phyloP scores from a whole-genome alignment of 108 stramenopile species.

The Asterionellopsis glacialis region DNA sequence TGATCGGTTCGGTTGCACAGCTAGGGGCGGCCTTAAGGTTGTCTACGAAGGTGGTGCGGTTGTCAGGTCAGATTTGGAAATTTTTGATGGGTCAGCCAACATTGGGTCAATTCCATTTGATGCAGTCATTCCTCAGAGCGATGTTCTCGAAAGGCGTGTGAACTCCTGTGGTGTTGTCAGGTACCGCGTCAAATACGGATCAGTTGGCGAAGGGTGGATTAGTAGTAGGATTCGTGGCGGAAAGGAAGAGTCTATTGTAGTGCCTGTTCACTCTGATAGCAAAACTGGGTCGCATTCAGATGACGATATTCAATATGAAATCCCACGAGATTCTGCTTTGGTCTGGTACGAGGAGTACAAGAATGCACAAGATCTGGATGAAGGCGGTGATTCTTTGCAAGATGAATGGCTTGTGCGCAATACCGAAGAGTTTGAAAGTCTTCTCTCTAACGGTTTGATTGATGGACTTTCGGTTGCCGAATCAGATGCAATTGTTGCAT shows the following conservation, averaged over 20 bases:
- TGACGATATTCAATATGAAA: constrained; percentile 14
- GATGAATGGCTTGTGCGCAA: constrained; percentile 7
- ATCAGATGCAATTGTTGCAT: constrained; percentile 55
- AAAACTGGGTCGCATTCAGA: no score
- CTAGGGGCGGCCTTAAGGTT: constrained; percentile 60
- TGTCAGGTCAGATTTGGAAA: constrained; percentile 77
- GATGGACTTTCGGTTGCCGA: constrained; percentile 32
- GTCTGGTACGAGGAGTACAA: constrained; percentile 44
- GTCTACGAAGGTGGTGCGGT: constrained; percentile 76
- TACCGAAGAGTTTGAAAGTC: constrained; percentile 43
- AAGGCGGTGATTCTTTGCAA: background rate
- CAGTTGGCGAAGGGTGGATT: constrained; percentile 80
- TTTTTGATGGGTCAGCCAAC: constrained; percentile 67
- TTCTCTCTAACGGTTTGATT: constrained; percentile 34
- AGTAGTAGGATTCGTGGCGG: constrained; percentile 83
- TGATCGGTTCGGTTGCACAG: constrained; percentile 50
- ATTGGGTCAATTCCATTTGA: constrained; percentile 64
- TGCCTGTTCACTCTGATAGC: constrained; percentile 26
- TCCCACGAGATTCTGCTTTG: constrained; percentile 61
- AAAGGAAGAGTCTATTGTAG: constrained; percentile 82
- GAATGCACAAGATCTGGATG: background rate
- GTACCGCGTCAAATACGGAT: constrained; percentile 63
- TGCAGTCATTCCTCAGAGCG: constrained; percentile 46
- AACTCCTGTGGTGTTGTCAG: constrained; percentile 88
- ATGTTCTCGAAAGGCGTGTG: constrained; percentile 75